Base-by-base conservation (phyloP, 176 grass and related monocot genomes). In the Carex cristatella region DNA sequence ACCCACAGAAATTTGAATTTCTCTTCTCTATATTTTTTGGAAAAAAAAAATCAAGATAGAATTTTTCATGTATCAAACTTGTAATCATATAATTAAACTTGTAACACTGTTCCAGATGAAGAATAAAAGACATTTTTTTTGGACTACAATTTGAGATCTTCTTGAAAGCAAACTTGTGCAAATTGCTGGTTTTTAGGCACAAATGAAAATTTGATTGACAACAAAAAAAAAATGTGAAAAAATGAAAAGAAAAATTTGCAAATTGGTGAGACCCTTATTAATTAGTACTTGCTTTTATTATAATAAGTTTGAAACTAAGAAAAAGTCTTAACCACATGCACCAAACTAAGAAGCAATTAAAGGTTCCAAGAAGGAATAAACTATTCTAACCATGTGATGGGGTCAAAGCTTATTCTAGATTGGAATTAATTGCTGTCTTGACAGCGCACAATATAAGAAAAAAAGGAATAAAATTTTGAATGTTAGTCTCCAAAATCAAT, bases 321-420 rank as follows among this genome's bases (percentile, higher is more conserved):
- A 78, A 78, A 78, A 78, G 74, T 78, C 74, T 33, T 33, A 78
- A 31, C 74, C 74, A 78, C 74, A 78, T 78, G 74, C 74, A 78
- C 74, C 74, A 35, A 78, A 78, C 74, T 33, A 78, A 56, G 49
- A 75, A 49, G n/a, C 4, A 48, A 28, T 13, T 6, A 61, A 48
- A 48, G 44, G 1, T 75, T 75, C 27, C 46, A 77, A 57, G 51
- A 56, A 78, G 51, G 74, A 81, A 81, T 81, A 46, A 56, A 7
- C 55, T 4, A 81, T 65, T 64, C 7, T n/a, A 27, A 32, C 79
- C 79, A 81, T 81, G 79, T 81, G 79, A 63, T 81, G 61, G 79
- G 40, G 58, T 81, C 79, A 65, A 81, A 81, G 5, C 18, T 81
- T 65, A 65, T 81, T 61, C 79, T 81, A 23, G 23, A 23, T 23